Base-by-base conservation (phyloP, 2,329 filamentous ascomycete species). In the Alternaria sp. region DNA sequence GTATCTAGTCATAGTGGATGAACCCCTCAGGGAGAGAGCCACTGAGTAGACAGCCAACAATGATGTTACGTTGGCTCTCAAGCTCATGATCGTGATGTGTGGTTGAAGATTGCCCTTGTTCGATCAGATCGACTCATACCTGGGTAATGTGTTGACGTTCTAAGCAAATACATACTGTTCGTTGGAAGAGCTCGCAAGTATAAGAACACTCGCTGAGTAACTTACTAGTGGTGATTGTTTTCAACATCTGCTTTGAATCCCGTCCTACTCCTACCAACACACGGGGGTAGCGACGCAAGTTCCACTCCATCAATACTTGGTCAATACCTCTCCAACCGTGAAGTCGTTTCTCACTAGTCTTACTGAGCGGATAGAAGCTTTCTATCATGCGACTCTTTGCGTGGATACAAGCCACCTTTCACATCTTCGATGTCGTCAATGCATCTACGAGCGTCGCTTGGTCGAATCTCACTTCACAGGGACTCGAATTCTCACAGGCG, bases 131-230 rank as follows among this genome's bases (percentile, higher is more conserved):
- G 18, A 3, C 18, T 41, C 1, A 5, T 11, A n/a, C 8, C 1
- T 18, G 36, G n/a, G 36, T 39, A 20, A 39, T n/a, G 9, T 22
- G 38, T 41, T n/a, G n/a, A 14, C 16, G 9, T 11, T 30, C 28
- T 30, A 9, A 11, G 0, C 9, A 11, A 0, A 5, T 9, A 12
- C 0, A 30, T 30, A 5, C 0, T 11, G 3, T 30, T 11, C 9
- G 5, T 5, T 11, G 11, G 11, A 4, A 30, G 28, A 30, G 28
- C 28, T 30, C 28, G 11, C 11, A 30, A 11, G 28, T 30, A 30
- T 11, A 30, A 0, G 24, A 30, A 30, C 9, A 11, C 28, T 12
- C 4, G 11, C 3, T 9, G 36, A 7, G 36, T 39, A 11, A 18
- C 36, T 0, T 41, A n/a, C 20, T n/a, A 22, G 11, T 3, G 18